Conservation (phyloP, 179 eudicot genomes). For the Spergularia azorica region DNA sequence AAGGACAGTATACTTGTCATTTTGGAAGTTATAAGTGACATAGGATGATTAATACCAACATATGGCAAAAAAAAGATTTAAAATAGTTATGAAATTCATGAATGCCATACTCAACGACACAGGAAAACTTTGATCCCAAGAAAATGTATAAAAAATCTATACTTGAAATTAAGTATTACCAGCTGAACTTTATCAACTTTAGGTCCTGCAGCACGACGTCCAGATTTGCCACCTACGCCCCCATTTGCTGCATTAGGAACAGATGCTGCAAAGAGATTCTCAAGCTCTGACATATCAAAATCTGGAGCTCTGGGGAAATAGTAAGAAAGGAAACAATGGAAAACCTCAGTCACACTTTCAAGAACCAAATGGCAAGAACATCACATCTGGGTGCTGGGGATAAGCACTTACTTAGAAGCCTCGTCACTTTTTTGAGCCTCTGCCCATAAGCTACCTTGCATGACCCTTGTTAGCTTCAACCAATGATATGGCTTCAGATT, state of each 20-base stretch:
- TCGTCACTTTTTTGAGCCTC: conserved; percentile 85
- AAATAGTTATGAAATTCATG: too few species aligned
- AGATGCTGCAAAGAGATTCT: conserved; percentile 74
- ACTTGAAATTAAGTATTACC: conserved; percentile 44
- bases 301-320: conserved; percentile 68
- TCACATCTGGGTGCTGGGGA: conserved; percentile 1
- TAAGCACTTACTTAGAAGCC: conserved; percentile 59
- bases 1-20: not conserved
- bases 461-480: conserved; percentile 79
- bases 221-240: conserved; percentile 48
- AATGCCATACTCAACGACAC: too few species aligned
- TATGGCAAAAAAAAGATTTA: too few species aligned
- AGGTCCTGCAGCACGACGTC: conserved; percentile 52
- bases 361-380: conserved; percentile 7
- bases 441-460: conserved; percentile 94
- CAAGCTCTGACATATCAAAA: conserved; percentile 83
- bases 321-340: conserved; percentile 1
- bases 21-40: not conserved
- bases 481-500: conserved; percentile 81
- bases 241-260: conserved; percentile 53
- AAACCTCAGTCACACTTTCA: conserved; percentile 5
- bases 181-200: conserved; percentile 79
- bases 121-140: too few species aligned
- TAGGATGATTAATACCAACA: not conserved
- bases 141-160: too few species aligned